Conservation (phyloP, 495 filamentous ascomycete genomes). For the Penicillium canariense region DNA sequence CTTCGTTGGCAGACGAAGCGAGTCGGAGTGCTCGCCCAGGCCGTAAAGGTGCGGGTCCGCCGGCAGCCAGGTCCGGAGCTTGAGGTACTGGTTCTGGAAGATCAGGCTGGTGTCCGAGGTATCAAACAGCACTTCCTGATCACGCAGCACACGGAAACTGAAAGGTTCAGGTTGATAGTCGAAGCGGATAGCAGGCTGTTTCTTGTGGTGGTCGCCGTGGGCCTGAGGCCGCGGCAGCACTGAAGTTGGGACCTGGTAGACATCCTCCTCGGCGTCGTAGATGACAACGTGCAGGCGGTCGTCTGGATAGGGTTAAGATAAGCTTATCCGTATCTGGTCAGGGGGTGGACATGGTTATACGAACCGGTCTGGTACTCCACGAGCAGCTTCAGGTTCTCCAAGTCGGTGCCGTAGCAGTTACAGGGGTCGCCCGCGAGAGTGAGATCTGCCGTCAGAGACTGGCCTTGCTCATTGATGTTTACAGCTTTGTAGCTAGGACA, state of each 20-base stretch:
- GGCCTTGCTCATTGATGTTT: conserved; percentile 53
- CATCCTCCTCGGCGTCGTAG: conserved; percentile 66
- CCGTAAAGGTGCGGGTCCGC: conserved; percentile 71
- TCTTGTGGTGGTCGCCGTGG: background rate
- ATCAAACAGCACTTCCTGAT: conserved; percentile 75
- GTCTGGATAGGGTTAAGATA: conserved; percentile 40
- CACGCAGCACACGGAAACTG: conserved; percentile 64
- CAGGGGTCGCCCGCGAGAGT: conserved; percentile 65
- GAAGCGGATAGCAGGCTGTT: conserved; percentile 54
- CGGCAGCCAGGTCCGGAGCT: conserved; percentile 67
- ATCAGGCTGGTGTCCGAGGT: conserved; percentile 66
- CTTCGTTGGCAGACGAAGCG: conserved; percentile 65
- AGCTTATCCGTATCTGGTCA: background rate
- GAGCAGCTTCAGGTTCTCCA: conserved; percentile 61
- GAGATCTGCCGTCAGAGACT: conserved; percentile 55
- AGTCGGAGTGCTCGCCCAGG: conserved; percentile 75
- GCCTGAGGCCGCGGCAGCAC: conserved; percentile 61
- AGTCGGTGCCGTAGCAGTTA: conserved; percentile 68
- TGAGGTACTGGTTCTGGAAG: conserved; percentile 77
- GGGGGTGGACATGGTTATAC: conserved; percentile 18
- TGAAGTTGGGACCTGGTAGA: conserved; percentile 75
- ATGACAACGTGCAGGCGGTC: conserved; percentile 81
- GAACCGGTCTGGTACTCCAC: conserved; percentile 76
- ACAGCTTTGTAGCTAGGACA: conserved; percentile 74
- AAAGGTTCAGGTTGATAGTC: conserved; percentile 67